Conservation (phyloP, 805 yeast genomes). For the Starmerella gropengiesseri region DNA sequence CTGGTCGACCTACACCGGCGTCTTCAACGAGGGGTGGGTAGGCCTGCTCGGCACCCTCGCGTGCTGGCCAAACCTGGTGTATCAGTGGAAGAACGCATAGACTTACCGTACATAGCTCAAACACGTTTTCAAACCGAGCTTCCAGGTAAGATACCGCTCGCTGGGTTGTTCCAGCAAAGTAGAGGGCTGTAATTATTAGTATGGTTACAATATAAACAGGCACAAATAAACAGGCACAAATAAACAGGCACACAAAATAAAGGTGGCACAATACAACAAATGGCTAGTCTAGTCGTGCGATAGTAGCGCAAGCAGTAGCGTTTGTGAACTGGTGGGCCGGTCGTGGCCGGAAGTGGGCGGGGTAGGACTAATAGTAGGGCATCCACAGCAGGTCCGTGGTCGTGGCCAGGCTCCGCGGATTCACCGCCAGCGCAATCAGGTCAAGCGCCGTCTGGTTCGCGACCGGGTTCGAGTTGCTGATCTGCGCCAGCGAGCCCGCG, state of each 20-base stretch:
- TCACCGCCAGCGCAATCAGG: constrained; percentile 85
- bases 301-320: no score
- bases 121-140: no score
- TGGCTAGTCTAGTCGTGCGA: no score
- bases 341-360: background rate
- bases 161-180: no score
- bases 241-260: no score
- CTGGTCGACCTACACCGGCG: constrained; percentile 34
- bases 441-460: constrained; percentile 86
- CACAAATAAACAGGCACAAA: no score
- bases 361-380: constrained; percentile 60
- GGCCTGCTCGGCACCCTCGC: constrained; percentile 34
- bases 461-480: constrained; percentile 46
- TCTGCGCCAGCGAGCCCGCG: constrained; percentile 64
- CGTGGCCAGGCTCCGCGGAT: constrained; percentile 83
- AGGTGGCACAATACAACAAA: no score
- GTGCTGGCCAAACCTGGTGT: constrained; percentile 19
- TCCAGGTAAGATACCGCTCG: no score
- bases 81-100: constrained; percentile 12
- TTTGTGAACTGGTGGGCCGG: no score
- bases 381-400: constrained; percentile 80
- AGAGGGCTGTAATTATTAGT: no score
- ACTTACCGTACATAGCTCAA: background rate
- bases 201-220: no score
- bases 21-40: constrained; percentile 28